These are phyloP conservation scores for Microthyrium microscopicum DNA, from an alignment of 2,329 filamentous ascomycete species.

Conservation along the genomic window DNA sequence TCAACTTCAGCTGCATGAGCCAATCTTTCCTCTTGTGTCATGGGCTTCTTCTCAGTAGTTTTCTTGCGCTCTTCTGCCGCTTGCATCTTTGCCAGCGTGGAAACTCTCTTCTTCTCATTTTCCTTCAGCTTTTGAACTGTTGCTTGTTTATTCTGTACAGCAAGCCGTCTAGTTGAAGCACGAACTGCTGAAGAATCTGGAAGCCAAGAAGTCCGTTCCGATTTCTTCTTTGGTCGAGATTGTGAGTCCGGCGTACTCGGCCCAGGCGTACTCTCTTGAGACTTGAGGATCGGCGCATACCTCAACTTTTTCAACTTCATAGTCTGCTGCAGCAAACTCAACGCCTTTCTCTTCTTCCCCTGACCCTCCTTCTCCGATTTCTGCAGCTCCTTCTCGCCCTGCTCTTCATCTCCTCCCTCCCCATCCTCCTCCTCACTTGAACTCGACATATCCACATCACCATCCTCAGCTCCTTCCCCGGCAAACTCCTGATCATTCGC, in stretches of 20 bases:
- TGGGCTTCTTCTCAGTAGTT: slow-evolving; percentile 57
- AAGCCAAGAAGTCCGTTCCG: slow-evolving; percentile 54
- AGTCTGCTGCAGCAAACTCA: slow-evolving; percentile 44
- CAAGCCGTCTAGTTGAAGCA: slow-evolving; percentile 45
- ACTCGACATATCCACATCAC: slow-evolving; percentile 70
- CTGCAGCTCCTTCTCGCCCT: slow-evolving; percentile 77
- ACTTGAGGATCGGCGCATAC: slow-evolving; percentile 20
- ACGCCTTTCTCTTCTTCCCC: slow-evolving; percentile 66
- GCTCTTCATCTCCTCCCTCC: slow-evolving; percentile 51
- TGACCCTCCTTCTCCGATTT: slow-evolving; percentile 53
- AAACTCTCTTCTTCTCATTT: slow-evolving; percentile 51
- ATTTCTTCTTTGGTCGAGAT: slow-evolving; percentile 38
- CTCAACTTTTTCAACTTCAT: slow-evolving; percentile 15
- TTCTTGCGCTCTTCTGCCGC: slow-evolving; percentile 46
- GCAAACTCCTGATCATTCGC: slow-evolving; percentile 38
- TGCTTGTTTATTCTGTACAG: slow-evolving; percentile 40
- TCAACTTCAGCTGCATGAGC: slow-evolving; percentile 72
- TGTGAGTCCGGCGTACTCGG: slow-evolving; percentile 12
- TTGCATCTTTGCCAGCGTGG: slow-evolving; percentile 50
- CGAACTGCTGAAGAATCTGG: slow-evolving; percentile 44
- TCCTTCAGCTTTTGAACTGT: slow-evolving; percentile 56
- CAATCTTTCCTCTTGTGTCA: slow-evolving; percentile 77
- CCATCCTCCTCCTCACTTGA: slow-evolving; percentile 68
- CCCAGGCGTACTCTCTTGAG: slow-evolving; percentile 17
- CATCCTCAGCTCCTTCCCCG: slow-evolving; percentile 34